Evolutionary conservation across 257 asterid species (phyloP), one percentile per base, ranked within the genome.

Genomic region (Penstemon eatonii): DNA sequence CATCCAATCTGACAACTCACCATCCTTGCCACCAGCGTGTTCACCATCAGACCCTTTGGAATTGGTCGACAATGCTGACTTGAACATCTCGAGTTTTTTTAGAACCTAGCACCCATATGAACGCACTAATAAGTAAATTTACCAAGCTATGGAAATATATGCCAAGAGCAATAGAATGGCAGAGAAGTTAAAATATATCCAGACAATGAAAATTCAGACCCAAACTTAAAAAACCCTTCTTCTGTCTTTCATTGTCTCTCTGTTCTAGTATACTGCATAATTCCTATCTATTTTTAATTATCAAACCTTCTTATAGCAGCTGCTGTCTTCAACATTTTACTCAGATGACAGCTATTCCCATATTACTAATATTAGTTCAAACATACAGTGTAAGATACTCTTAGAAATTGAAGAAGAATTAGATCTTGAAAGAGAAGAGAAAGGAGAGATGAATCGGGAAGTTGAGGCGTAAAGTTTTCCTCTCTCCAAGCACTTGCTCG

Each of bases 81-180:
- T 89, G 67, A 94, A 89, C 76, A 76, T 89, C 75, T 91, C 90
- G 60, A 94, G 86, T 78, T 60, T 91, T 54, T 91, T 86, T 11
- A 94, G 86, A 71, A 85, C 73, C 99, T 93, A 65, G 50, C 57
- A 61, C 51, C 46, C 67, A 81, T 6, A 79, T 19, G 66, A 72
- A 67, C n/a, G 38, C 58, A 64, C 51, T 3, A 40, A 69, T 50
- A 10, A 65, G 42, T 60, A 51, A 56, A 73, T 49, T 47, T 19
- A 64, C 51, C 47, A 51, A 72, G 47, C 43, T 19, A 18, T n/a
- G 13, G 13, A 69, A 18, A 53, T 25, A 63, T 8, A 74, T 64
- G 63, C 46, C 43, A 8, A 66, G 71, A 58, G 60, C 47, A 11
- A 13, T 50, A 15, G 39, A 41, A 71, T 60, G 53, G 1, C 18